phyloP scores from a whole-genome alignment of 805 yeast genomes.

The Wickerhamiella spandovensis region DNA sequence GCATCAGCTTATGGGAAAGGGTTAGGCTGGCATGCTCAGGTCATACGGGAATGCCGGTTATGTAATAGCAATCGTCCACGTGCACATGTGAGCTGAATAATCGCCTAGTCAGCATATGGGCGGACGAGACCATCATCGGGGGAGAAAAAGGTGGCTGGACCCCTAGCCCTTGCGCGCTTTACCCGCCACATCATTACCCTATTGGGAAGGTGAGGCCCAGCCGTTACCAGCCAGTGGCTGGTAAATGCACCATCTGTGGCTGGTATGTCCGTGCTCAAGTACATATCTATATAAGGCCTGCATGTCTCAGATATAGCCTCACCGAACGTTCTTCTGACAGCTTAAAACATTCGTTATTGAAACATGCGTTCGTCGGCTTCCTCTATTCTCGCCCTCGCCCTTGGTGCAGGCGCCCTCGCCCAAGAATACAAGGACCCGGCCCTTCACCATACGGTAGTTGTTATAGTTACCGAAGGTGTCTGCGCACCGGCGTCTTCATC shows the following conservation, averaged over 20 bases:
- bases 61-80: too few species aligned
- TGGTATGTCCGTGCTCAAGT: background rate
- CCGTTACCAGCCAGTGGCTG: background rate
- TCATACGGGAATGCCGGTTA: background rate
- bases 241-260: background rate
- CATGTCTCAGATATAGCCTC: background rate
- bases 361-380: background rate
- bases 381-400: background rate
- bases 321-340: background rate
- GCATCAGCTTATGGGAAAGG: background rate
- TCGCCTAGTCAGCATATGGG: too few species aligned
- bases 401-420: background rate
- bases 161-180: background rate
- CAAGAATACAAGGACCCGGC: constrained; percentile 17
- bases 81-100: too few species aligned
- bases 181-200: background rate
- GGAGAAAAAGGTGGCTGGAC: background rate
- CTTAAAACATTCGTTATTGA: background rate
- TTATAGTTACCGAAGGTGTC: constrained; percentile 15
- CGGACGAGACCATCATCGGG: too few species aligned
- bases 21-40: background rate
- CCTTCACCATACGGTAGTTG: constrained; percentile 16
- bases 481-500: constrained; percentile 5
- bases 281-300: background rate
- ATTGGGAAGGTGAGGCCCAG: background rate